Evolutionary conservation across 192 early-diverging fungal genomes (phyloP).

Genomic region (Piromyces finnis): DNA sequence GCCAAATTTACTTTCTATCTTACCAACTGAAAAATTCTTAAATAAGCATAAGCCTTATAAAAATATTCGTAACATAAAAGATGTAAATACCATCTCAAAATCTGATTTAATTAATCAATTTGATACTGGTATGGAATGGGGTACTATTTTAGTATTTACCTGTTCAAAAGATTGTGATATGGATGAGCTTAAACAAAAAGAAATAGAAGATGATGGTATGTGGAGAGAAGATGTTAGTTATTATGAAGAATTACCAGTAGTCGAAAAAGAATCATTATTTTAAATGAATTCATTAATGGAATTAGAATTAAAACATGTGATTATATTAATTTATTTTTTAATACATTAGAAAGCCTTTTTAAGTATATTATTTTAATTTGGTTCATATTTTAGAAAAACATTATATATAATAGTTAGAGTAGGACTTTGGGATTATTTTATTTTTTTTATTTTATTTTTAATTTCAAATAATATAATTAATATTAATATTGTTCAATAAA

Average conservation of each 20-base stretch:
- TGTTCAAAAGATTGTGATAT: slow-evolving; percentile 62
- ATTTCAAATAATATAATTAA: too few relatives aligned
- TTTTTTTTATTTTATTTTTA: too few relatives aligned
- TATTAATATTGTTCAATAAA: too few relatives aligned
- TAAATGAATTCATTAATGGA: background rate
- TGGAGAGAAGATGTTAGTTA: background rate
- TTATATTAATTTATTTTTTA: too few relatives aligned
- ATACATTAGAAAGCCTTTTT: too few relatives aligned
- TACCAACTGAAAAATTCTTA: slow-evolving; percentile 41
- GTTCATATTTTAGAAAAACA: too few relatives aligned
- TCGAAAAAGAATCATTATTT: background rate
- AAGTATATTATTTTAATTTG: too few relatives aligned
- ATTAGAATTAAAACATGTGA: too few relatives aligned
- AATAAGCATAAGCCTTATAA: slow-evolving; percentile 7
- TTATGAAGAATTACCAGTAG: background rate
- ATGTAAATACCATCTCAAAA: slow-evolving; percentile 1
- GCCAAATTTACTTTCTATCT: slow-evolving; percentile 58
- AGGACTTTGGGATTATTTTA: too few relatives aligned
- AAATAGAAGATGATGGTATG: background rate
- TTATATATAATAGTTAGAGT: too few relatives aligned
- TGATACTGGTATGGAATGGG: slow-evolving; percentile 75
- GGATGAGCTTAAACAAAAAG: background rate
- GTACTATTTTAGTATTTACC: slow-evolving; percentile 63
- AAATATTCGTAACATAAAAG: background rate
- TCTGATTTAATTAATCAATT: slow-evolving; percentile 21